Conservation (phyloP, 1,139 yeast species). For the Protomyces gravidus region DNA sequence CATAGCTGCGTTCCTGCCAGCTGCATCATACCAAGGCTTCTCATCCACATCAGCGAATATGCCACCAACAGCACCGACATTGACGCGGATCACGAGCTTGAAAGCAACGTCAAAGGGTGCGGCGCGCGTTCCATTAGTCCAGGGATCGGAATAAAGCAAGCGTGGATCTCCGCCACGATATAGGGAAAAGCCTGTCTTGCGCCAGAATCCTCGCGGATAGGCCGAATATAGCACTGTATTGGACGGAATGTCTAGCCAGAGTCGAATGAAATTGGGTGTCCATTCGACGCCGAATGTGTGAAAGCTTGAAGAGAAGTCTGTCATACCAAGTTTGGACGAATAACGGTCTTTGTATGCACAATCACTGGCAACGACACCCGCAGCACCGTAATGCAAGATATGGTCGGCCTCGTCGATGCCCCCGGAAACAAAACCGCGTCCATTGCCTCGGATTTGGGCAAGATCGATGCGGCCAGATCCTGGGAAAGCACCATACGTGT, state of each 20-base stretch:
- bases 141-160: constrained; percentile 22
- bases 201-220: constrained; percentile 31
- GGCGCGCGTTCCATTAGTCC: constrained; percentile 26
- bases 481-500: constrained; percentile 32
- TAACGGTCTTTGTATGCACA: constrained; percentile 2
- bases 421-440: constrained; percentile 28
- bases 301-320: constrained; percentile 21
- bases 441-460: constrained; percentile 32
- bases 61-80: constrained; percentile 34
- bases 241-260: constrained; percentile 32
- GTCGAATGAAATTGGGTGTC: constrained; percentile 31
- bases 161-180: constrained; percentile 1
- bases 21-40: constrained; percentile 33
- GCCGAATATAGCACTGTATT: constrained; percentile 31
- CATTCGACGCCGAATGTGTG: constrained; percentile 34
- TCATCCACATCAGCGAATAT: constrained; percentile 28
- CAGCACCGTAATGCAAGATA: constrained; percentile 33
- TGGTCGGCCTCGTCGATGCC: constrained; percentile 31
- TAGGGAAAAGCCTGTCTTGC: constrained; percentile 12
- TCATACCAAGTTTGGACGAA: not conserved
- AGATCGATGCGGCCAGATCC: constrained; percentile 34
- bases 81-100: constrained; percentile 32
- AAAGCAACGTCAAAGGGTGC: constrained; percentile 34
- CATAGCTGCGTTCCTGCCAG: constrained; percentile 13
- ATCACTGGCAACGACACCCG: constrained; percentile 10